Base-by-base conservation (phyloP, 352 stramenopile genomes). In the Albugo candida region DNA sequence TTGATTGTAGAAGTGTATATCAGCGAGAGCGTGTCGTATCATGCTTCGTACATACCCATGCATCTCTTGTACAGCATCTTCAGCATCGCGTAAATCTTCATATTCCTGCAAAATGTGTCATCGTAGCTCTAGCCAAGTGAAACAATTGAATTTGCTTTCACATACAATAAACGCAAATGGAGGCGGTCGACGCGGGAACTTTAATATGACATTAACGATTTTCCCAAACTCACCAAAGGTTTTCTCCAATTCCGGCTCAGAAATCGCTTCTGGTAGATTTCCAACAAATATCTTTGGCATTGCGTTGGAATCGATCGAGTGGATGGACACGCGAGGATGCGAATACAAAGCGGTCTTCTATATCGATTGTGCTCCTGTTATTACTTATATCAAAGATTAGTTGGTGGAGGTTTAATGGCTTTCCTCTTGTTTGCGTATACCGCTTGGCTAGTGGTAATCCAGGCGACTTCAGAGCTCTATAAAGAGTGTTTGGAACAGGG, bases 91-190 rank as follows among this genome's bases (percentile, higher is more conserved):
- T 36, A 73, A 49, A 19, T 74, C 50, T 12, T 81, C 67, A 36
- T 74, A 84, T 20, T 76, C 61, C 74, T 86, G 31, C 5, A 31
- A 31, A 31, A 31, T 31, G 24, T 31, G 24, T 31, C 24, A 31
- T 34, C 1, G 8, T 3, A 45, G 48, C 16, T 31, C 40, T n/a
- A 8, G 43, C 13, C 1, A 48, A 14, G 8, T 41, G 1, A 14
- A 24, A 36, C 16, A 27, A 13, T 41, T 16, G 20, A 36, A 47
- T 35, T 31, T 24, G 54, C 49, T 12, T 1, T 39, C 13, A 59
- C 65, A 41, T 48, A 86, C 75, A 50, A 81, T 64, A 55, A 83
- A 75, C 18, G 66, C 69, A 45, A 81, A 72, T 6, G 65, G 56
- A 42, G 56, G 54, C 5, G 63, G 53, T 6, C 67, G 65, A 51